Conservation (phyloP, 2,329 filamentous ascomycete genomes). For the Fusarium sp. region DNA sequence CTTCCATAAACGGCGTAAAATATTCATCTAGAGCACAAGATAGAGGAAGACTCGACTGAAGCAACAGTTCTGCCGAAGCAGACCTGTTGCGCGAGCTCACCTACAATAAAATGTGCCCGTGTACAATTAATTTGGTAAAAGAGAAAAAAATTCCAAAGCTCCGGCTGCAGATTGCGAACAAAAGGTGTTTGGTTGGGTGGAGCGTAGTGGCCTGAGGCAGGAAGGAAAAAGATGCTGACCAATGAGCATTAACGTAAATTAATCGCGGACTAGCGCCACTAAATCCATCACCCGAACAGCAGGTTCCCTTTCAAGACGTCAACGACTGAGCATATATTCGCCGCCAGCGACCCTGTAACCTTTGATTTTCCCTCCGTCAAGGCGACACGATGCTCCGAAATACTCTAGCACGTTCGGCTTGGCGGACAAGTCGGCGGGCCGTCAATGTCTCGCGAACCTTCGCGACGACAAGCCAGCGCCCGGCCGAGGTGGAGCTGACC, state of each 20-base stretch:
- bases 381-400: slow-evolving; percentile 79
- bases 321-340: slow-evolving; percentile 59
- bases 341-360: slow-evolving; percentile 55
- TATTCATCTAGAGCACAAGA: slow-evolving; percentile 77
- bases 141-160: slow-evolving; percentile 46
- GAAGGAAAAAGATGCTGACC: slow-evolving; percentile 46
- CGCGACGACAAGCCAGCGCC: slow-evolving; percentile 82
- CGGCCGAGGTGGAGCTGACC: slow-evolving; percentile 96
- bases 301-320: slow-evolving; percentile 58
- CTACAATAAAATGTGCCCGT: slow-evolving; percentile 80
- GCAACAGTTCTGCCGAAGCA: slow-evolving; percentile 57
- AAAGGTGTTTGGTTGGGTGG: slow-evolving; percentile 16
- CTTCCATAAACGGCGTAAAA: slow-evolving; percentile 80
- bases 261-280: slow-evolving; percentile 60
- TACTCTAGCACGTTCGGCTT: slow-evolving; percentile 77
- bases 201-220: slow-evolving; percentile 57
- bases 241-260: slow-evolving; percentile 63
- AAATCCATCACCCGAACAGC: slow-evolving; percentile 57
- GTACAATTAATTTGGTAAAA: slow-evolving; percentile 72
- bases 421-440: slow-evolving; percentile 73
- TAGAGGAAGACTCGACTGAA: slow-evolving; percentile 78
- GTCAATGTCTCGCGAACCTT: slow-evolving; percentile 81
- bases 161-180: slow-evolving; percentile 41
- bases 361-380: slow-evolving; percentile 64
- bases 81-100: slow-evolving; percentile 69